Evolutionary conservation across 345 rosid genomes (phyloP), one percentile per base, ranked within the genome.

Genomic region (Aurinia saxatilis): DNA sequence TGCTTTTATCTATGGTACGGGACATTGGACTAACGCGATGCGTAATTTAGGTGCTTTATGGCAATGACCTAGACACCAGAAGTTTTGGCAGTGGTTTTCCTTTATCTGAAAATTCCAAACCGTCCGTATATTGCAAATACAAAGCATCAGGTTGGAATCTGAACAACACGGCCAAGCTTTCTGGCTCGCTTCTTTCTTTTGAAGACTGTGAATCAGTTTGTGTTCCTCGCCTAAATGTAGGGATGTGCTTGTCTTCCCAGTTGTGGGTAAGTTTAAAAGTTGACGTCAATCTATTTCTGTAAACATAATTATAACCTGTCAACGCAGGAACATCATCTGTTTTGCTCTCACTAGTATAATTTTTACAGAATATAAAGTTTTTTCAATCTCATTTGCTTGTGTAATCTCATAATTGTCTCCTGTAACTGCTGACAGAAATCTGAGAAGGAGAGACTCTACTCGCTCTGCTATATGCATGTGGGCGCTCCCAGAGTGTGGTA

Each of bases 51-150:
- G 93, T 86, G 59, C 75, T 81, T 51, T 78, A 63, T 57, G 80
- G 85, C 23, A 64, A 68, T 35, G 71, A 80, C 57, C 14, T 86
- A 72, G 79, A 77, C 57, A 72, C 77, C 45, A 50, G 36, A 21
- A 76, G 41, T 17, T 82, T 86, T 78, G 83, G 84, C 72, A 80
- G 89, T 74, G 93, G 91, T 65, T 88, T 88, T 81, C 84, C 93
- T 8, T 63, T 63, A 31, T 25, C 46, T 46, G 70, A 61, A 52
- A 18, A 57, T 27, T 53, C 64, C 56, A 67, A 61, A 52, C 29
- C 60, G 27, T 53, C 64, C 56, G 73, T 63, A 14, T 46, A 57
- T 55, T 50, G 67, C 48, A 68, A 70, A 10, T 81, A 73, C 54
- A 33, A 56, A 54, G 50, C 59, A 38, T 82, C 85, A 27, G 80